Evolutionary conservation across 1,284 basidiomycete species (phyloP), one percentile per base, ranked within the genome.

Genomic region (Polyporus tsugae): DNA sequence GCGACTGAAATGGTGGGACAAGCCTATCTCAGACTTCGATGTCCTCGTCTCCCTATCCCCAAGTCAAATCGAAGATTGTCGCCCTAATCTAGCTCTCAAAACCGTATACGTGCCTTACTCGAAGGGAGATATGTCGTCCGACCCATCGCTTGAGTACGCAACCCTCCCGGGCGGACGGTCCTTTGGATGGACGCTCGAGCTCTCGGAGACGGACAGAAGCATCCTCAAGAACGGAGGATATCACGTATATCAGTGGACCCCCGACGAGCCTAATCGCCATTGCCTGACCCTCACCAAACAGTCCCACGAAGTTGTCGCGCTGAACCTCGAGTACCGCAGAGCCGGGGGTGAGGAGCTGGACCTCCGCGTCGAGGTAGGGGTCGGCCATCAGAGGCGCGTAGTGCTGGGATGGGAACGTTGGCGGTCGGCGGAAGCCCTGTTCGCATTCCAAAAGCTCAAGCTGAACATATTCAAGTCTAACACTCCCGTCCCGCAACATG

Each of bases 1-100:
- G n/a, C 44, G 44, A 19, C 44, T 46, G n/a, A n/a, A 46, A 46
- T 46, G 44, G 44, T n/a, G 44, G 44, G 44, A 46, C n/a, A 46
- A n/a, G 44, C 19, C 44, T 4, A n/a, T 46, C 7, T 46, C 44
- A 19, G 44, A 46, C 44, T 46, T 46, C 44, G 44, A 46, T 10
- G n/a, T 46, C 44, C 44, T 46, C 44, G 15, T 46, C 44, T 46
- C 44, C 2, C 44, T 46, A 22, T 46, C 44, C 44, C 44, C 44
- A 4, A 46, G 2, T 1, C 44, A 46, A 22, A 22, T 46, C 5
- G 19, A 46, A 22, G 44, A 6, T 10, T 46, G 44, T 46, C 44
- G 44, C n/a, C 44, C n/a, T n/a, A 22, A 46, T 7, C n/a, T 46
- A n/a, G n/a, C 44, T 22, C 19, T 9, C 44, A 46, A 46, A 7